Base-by-base conservation (phyloP, 345 rosid species). In the Balakata baccata region DNA sequence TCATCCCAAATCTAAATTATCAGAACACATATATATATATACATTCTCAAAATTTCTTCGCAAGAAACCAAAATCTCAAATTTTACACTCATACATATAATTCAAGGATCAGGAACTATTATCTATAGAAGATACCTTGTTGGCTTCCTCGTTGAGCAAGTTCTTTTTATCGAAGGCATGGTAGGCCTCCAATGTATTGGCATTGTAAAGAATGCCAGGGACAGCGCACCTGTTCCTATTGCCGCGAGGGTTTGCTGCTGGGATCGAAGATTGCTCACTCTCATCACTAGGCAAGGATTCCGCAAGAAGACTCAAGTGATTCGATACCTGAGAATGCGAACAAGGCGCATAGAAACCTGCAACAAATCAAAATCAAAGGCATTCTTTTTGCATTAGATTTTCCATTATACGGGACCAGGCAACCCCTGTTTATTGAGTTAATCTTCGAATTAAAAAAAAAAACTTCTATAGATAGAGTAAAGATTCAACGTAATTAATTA, bases 281-380 rank as follows among this genome's bases (percentile, higher is more conserved):
- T 79, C 84, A 65, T 85, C 83, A 14, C 74, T 70, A 3, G 84
- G 90, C 76, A 94, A 78, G 43, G 99, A 95, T 77, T 90, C 98
- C 3, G 89, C 80, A 0, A 88, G 81, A 68, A 92, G 90, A 39
- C 88, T 87, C 73, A 95, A 78, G 80, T 81, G 88, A 76, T 89
- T 94, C 1, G 97, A 88, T 58, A 91, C 88, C 77, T 85, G 96
- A 54, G 86, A 73, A 80, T 91, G 92, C 11, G 97, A 86, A 78
- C 98, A 91, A n/a, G 98, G 97, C 7, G 94, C 98, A 77, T 78
- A 89, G 83, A 87, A 91, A 78, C 93, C 96, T 89, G 81, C 70
- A 84, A 72, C 7, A 45, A 11, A 4, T 25, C 54, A 66, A 14
- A 57, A 38, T 7, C 22, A 46, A 13, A 54, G 2, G 59, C 0